phyloP scores from a whole-genome alignment of 257 asterid species.

The Lavandula angustifolia region DNA sequence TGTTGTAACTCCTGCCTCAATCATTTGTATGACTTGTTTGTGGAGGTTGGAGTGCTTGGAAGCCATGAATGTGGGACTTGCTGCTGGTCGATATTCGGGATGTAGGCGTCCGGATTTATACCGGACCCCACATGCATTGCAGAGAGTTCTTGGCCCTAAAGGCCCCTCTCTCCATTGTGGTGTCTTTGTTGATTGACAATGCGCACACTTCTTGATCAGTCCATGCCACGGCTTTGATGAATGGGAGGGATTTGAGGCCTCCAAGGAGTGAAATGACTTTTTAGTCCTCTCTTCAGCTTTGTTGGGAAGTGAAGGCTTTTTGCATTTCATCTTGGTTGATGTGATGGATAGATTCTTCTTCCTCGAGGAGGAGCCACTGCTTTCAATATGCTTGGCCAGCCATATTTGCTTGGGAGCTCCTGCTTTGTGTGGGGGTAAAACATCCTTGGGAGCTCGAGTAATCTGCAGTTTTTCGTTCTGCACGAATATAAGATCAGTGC shows the following conservation, averaged over 20 bases:
- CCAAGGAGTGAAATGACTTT: conserved; percentile 13
- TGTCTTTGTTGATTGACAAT: conserved; percentile 64
- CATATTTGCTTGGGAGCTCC: background rate
- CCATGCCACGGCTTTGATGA: conserved; percentile 25
- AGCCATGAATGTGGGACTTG: conserved; percentile 74
- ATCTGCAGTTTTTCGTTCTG: background rate
- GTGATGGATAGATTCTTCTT: conserved; percentile 41
- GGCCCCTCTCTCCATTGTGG: conserved; percentile 90
- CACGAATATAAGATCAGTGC: background rate
- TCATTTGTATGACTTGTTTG: conserved; percentile 48
- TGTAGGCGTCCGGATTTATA: conserved; percentile 63
- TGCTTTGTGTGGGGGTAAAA: no score
- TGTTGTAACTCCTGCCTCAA: background rate
- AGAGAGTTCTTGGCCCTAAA: conserved; percentile 54
- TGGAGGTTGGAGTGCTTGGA: conserved; percentile 61
- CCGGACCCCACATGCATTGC: conserved; percentile 86
- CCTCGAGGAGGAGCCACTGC: conserved; percentile 46
- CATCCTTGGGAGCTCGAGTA: background rate
- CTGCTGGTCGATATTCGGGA: conserved; percentile 86
- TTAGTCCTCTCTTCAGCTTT: conserved; percentile 38
- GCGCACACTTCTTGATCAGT: conserved; percentile 53
- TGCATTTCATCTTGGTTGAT: conserved; percentile 36
- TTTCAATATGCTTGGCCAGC: conserved; percentile 32
- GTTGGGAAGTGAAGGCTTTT: conserved; percentile 36
- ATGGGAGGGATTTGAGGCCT: background rate